Percentiles rank a stretch among this genome's conserved stretches.
phyloP scores from a whole-genome alignment of 2,329 filamentous ascomycete genomes.

The Colletotrichum neosansevieriae region DNA sequence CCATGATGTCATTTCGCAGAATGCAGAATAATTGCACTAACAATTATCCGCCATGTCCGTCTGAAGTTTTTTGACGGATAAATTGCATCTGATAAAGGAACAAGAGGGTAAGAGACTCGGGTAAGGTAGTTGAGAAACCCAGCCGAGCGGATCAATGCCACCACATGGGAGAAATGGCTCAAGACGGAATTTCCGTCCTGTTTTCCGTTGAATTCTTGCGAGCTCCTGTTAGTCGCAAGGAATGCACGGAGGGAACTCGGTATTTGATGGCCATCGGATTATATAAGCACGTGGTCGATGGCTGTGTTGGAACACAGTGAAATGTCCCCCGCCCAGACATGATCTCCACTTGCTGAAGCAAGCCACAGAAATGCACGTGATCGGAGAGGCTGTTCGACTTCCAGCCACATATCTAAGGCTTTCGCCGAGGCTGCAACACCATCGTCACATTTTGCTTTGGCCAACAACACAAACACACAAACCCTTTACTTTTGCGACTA shows the following conservation, averaged over 20 bases:
- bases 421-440: conserved; percentile 29
- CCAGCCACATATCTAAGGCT: conserved; percentile 19
- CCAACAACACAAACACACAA: background rate
- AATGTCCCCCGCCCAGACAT: background rate
- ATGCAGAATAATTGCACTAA: conserved; percentile 25
- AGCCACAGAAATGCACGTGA: conserved; percentile 12
- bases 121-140: conserved; percentile 16
- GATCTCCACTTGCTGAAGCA: background rate
- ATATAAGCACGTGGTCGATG: conserved; percentile 20
- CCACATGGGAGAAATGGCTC: conserved; percentile 21
- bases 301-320: conserved; percentile 4
- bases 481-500: conserved; percentile 30
- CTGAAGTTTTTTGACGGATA: conserved; percentile 21
- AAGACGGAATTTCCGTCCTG: conserved; percentile 35
- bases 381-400: background rate
- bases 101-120: background rate
- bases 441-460: conserved; percentile 23
- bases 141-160: conserved; percentile 21
- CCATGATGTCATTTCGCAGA: conserved; percentile 33
- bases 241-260: conserved; percentile 27
- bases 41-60: conserved; percentile 30
- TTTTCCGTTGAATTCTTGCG: conserved; percentile 27
- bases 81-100: conserved; percentile 33
- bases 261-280: background rate
- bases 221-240: conserved; percentile 21